Conservation (phyloP, 352 stramenopile species). For the Pythium scleroteichum region DNA sequence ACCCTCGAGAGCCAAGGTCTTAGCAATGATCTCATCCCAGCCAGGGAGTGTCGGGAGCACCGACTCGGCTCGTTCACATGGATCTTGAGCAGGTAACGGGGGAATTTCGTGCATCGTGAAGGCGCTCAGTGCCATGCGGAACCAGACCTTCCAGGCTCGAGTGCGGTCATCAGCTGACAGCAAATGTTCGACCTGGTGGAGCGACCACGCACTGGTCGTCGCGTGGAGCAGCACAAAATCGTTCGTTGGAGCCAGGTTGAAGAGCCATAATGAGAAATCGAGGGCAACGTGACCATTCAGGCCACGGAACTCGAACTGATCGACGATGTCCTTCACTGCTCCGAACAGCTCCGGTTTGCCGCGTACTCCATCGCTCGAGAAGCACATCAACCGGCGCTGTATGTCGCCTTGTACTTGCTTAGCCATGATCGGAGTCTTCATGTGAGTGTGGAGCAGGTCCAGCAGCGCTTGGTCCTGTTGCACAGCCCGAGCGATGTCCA, state of each 20-base stretch:
- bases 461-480: conserved; percentile 12
- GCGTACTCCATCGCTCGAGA: conserved; percentile 26
- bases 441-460: conserved; percentile 4
- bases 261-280: conserved; percentile 38
- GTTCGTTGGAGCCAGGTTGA: conserved; percentile 31
- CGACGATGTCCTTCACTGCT: conserved; percentile 16
- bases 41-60: conserved; percentile 30
- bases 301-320: conserved; percentile 27
- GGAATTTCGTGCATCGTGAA: conserved; percentile 30
- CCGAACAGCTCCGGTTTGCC: conserved; percentile 23
- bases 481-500: conserved; percentile 8
- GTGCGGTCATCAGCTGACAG: conserved; percentile 20
- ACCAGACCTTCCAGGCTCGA: conserved; percentile 39
- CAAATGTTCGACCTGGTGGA: conserved; percentile 39
- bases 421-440: conserved; percentile 9
- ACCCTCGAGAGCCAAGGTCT: conserved; percentile 32
- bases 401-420: conserved; percentile 4
- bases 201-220: conserved; percentile 36
- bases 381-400: conserved; percentile 28
- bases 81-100: conserved; percentile 24
- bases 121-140: conserved; percentile 31
- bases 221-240: conserved; percentile 42
- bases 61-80: conserved; percentile 21
- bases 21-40: conserved; percentile 44
- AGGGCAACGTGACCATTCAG: conserved; percentile 31